Evolutionary conservation across 345 rosid species (phyloP), one percentile per base, ranked within the genome.

Genomic region (Anastatica hierochuntica): DNA sequence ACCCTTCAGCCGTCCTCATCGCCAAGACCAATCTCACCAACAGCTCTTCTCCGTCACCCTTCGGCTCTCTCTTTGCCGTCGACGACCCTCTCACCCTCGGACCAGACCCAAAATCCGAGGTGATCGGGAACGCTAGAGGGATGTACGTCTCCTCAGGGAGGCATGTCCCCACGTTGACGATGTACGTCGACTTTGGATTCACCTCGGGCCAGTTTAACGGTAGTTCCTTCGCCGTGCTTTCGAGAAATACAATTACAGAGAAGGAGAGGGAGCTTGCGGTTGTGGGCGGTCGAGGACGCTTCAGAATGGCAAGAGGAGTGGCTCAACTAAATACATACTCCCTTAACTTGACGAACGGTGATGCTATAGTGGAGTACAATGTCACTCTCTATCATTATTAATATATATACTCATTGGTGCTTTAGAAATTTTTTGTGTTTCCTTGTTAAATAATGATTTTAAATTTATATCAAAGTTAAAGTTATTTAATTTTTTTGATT

Each of bases 251-350:
- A 33, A 49, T 63, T 9, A 31, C 30, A 40, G 76, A 78, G 10
- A 50, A 65, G 8, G 23, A 34, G 24, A 68, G 77, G n/a, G 79
- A 74, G 53, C 23, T 77, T 14, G 79, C 82, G 8, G 69, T 77
- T 48, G 82, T 74, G 17, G 77, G 79, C 16, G 83, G 78, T 17
- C 68, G 80, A 67, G 78, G 80, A 12, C 50, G 55, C 29, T 73
- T 79, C 21, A 68, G 64, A 59, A 69, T 76, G 80, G 75, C 80
- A 0, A 56, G 43, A 68, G 78, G 80, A 21, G 70, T 70, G 56
- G 74, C 69, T 8, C 4, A 24, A 5, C 54, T 72, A 8, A 68
- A 59, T 6, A 67, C 78, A 4, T 45, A 49, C 17, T 53, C 13
- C 9, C 21, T 75, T 4, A 56, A 78, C 52, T 37, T 18, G 7